phyloP scores from a whole-genome alignment of 1,139 yeast genomes.

The Kazachstania sp. region DNA sequence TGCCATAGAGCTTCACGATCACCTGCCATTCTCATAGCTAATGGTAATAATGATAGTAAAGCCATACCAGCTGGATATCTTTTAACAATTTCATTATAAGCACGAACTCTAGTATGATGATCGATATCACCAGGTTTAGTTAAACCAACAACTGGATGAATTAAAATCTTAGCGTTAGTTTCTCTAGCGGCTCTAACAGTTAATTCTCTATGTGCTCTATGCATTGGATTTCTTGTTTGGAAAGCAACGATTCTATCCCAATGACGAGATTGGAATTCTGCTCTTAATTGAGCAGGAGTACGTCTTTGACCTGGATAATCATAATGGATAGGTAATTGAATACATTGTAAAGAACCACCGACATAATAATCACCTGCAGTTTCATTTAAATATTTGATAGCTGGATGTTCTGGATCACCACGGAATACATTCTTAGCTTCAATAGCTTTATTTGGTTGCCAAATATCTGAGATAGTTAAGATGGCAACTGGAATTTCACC shows the following conservation, averaged over 20 bases:
- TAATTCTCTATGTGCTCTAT: slow-evolving; percentile 92
- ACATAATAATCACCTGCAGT: slow-evolving; percentile 76
- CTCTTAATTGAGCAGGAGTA: slow-evolving; percentile 84
- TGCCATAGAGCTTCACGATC: slow-evolving; percentile 99
- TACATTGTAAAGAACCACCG: slow-evolving; percentile 83
- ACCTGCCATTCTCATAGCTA: slow-evolving; percentile 99
- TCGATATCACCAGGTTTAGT: slow-evolving; percentile 98
- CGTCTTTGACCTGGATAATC: slow-evolving; percentile 82
- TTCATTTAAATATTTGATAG: slow-evolving; percentile 62
- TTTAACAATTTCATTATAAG: slow-evolving; percentile 82
- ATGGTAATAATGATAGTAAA: slow-evolving; percentile 74
- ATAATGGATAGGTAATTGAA: slow-evolving; percentile 77
- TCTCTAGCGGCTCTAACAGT: slow-evolving; percentile 91
- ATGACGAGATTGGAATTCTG: slow-evolving; percentile 68
- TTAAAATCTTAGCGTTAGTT: slow-evolving; percentile 67
- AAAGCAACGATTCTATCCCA: slow-evolving; percentile 94
- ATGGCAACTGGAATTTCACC: slow-evolving; percentile 77
- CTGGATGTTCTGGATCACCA: slow-evolving; percentile 97
- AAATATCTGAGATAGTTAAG: slow-evolving; percentile 68
- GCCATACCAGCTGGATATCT: slow-evolving; percentile 94
- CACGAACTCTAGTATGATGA: slow-evolving; percentile 94
- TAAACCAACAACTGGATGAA: slow-evolving; percentile 95
- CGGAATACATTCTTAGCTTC: slow-evolving; percentile 87
- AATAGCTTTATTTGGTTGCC: slow-evolving; percentile 64
- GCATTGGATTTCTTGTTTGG: slow-evolving; percentile 98